Percentiles rank a stretch among this genome's conserved stretches.
Conservation (phyloP, 352 stramenopile species). For the Phytopythium ostracodes region DNA sequence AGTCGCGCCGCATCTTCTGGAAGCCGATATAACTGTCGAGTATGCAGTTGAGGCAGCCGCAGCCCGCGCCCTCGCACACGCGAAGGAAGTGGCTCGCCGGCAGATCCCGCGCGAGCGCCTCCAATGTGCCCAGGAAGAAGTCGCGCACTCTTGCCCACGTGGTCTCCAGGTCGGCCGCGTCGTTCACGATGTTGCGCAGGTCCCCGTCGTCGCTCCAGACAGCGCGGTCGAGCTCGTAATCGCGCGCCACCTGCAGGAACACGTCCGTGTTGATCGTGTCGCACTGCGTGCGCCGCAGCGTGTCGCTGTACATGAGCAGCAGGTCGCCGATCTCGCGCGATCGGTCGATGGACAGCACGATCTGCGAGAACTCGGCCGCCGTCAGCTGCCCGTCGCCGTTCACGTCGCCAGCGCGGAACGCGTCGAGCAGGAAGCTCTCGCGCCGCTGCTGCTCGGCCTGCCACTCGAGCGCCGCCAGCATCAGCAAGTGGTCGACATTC, state of each 20-base stretch:
- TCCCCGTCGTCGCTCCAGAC: conserved; percentile 71
- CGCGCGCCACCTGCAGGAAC: conserved; percentile 71
- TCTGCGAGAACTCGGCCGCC: conserved; percentile 73
- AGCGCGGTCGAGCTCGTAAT: conserved; percentile 66
- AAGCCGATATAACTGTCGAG: conserved; percentile 79
- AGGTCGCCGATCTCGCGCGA: conserved; percentile 60
- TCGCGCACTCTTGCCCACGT: conserved; percentile 50
- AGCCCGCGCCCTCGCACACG: conserved; percentile 65
- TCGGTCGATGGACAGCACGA: conserved; percentile 74
- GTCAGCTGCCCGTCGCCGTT: conserved; percentile 78
- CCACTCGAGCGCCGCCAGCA: conserved; percentile 66
- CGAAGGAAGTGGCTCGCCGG: conserved; percentile 48
- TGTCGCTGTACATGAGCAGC: conserved; percentile 81
- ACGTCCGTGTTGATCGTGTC: conserved; percentile 50
- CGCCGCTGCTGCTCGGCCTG: conserved; percentile 60
- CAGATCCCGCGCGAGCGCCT: conserved; percentile 52
- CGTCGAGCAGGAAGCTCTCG: conserved; percentile 59
- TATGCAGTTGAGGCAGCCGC: conserved; percentile 79
- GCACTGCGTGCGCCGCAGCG: conserved; percentile 54
- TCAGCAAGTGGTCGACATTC: conserved; percentile 73
- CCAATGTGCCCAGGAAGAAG: conserved; percentile 73
- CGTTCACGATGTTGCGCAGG: conserved; percentile 63
- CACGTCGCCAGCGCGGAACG: conserved; percentile 73
- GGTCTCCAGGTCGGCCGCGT: conserved; percentile 49
- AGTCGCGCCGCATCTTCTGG: conserved; percentile 65